These are phyloP conservation scores for Salvia hispanica DNA, from an alignment of 257 asterid species.

Conservation along the genomic window DNA sequence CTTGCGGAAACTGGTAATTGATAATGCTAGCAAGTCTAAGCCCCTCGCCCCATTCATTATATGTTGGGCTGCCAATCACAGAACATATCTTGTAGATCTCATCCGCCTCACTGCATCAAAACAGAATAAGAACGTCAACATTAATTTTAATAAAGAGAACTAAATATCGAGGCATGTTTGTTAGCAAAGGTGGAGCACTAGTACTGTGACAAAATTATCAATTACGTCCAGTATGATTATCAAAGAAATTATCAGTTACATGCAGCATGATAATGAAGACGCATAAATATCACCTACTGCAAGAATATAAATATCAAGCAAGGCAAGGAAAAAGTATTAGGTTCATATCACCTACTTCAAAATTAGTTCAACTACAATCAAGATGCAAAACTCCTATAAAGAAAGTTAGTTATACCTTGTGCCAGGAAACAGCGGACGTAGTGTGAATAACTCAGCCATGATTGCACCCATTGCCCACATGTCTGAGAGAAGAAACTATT, in stretches of 20 bases:
- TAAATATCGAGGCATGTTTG: background rate
- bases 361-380: conserved; percentile 21
- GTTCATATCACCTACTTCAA: conserved; percentile 10
- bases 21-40: conserved; percentile 64
- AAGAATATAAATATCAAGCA: conserved; percentile 9
- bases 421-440: conserved; percentile 72
- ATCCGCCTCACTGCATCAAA: conserved; percentile 58
- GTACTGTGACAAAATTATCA: conserved; percentile 17
- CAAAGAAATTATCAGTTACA: background rate
- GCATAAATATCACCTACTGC: too few relatives aligned
- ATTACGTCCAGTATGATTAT: background rate
- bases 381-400: background rate
- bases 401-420: conserved; percentile 44
- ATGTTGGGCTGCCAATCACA: conserved; percentile 61
- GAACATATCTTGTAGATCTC: conserved; percentile 66
- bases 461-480: conserved; percentile 94
- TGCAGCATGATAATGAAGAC: background rate
- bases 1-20: conserved; percentile 68
- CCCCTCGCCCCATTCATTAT: conserved; percentile 61
- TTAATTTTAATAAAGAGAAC: background rate
- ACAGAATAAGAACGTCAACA: conserved; percentile 22
- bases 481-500: conserved; percentile 42
- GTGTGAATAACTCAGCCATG: conserved; percentile 69
- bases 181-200: conserved; percentile 8
- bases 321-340: background rate